Conservation (phyloP, 2,329 filamentous ascomycete species). For the Pyrenophora tritici-repentis region DNA sequence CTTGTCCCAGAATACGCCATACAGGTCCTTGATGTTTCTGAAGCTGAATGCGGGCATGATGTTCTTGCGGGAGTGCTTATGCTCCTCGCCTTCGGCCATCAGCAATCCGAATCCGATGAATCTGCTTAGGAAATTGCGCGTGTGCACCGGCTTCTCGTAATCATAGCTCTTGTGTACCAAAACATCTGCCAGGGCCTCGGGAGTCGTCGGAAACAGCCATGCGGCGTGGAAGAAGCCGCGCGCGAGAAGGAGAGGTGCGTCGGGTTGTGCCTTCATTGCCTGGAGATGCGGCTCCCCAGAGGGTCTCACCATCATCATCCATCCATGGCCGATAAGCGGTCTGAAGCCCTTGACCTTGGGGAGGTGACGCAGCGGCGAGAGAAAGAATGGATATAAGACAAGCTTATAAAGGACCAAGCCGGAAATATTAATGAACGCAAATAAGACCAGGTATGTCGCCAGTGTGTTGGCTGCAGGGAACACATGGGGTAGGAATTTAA, state of each 20-base stretch:
- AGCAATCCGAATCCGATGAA: conserved; percentile 59
- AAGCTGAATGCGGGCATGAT: conserved; percentile 85
- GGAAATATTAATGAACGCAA: conserved; percentile 21
- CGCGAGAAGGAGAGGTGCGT: conserved; percentile 49
- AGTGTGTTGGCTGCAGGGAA: conserved; percentile 17
- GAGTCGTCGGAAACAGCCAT: conserved; percentile 46
- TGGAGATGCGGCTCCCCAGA: conserved; percentile 39
- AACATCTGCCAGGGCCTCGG: conserved; percentile 55
- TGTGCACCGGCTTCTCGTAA: conserved; percentile 56
- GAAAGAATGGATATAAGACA: conserved; percentile 46
- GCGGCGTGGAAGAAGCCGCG: conserved; percentile 47
- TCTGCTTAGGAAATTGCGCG: conserved; percentile 52
- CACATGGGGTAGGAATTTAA: conserved; percentile 28
- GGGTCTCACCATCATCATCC: conserved; percentile 42
- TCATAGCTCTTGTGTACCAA: conserved; percentile 60
- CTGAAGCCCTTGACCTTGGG: conserved; percentile 36
- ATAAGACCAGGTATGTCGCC: conserved; percentile 22
- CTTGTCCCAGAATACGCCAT: conserved; percentile 83
- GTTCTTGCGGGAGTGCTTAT: conserved; percentile 67
- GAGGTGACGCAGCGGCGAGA: conserved; percentile 46
- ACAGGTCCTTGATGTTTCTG: conserved; percentile 81
- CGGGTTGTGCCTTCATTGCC: conserved; percentile 47
- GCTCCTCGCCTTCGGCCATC: conserved; percentile 56
- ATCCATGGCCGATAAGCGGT: conserved; percentile 47
- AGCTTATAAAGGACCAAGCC: conserved; percentile 26